These are phyloP conservation scores for Lachancea thermotolerans DNA, from an alignment of 805 yeast genomes.

Conservation along the genomic window DNA sequence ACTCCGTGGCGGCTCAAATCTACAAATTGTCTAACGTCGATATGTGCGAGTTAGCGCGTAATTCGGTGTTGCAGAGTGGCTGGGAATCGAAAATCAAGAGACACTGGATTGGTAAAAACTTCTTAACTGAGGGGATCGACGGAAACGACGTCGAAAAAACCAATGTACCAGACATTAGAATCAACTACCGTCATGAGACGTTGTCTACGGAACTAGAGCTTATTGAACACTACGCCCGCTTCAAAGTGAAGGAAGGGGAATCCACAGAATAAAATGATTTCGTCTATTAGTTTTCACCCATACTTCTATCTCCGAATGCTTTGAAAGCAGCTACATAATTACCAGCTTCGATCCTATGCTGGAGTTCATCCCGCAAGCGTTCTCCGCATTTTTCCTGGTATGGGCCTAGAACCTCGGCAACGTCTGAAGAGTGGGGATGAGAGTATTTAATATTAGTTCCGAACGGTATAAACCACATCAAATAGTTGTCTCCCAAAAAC, in stretches of 20 bases:
- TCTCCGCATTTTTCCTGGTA: conserved; percentile 25
- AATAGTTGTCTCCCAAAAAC: conserved; percentile 23
- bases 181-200: conserved; percentile 79
- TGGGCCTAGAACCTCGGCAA: conserved; percentile 19
- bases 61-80: conserved; percentile 90
- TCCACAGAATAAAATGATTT: neutral
- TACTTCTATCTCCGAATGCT: conserved; percentile 6
- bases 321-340: conserved; percentile 18
- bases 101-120: conserved; percentile 86
- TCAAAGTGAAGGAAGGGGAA: conserved; percentile 6
- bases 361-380: conserved; percentile 17
- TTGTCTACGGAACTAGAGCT: conserved; percentile 62
- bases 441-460: conserved; percentile 11
- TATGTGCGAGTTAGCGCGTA: conserved; percentile 93
- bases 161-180: conserved; percentile 87
- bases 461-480: conserved; percentile 30
- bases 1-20: conserved; percentile 96
- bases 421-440: conserved; percentile 4
- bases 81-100: conserved; percentile 80
- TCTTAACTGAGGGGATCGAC: conserved; percentile 50
- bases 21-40: conserved; percentile 91
- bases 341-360: conserved; percentile 23
- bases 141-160: conserved; percentile 91
- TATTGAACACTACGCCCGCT: conserved; percentile 48
- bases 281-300: neutral